Evolutionary conservation across 331 rosid species (phyloP), one percentile per base, ranked within the genome.

Genomic region (Stylosanthes scabra): DNA sequence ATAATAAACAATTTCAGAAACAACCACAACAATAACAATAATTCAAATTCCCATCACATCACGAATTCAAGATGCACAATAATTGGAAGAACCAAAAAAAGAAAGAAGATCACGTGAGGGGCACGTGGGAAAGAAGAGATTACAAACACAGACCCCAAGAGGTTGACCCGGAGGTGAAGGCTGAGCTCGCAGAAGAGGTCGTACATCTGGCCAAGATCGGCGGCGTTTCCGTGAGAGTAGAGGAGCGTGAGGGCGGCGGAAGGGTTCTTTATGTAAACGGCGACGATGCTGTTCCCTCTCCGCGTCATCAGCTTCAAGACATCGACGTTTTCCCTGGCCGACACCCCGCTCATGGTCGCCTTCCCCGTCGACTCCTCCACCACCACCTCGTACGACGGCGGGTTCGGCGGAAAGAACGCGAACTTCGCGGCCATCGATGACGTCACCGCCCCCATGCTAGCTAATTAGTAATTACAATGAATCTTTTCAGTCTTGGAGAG

Each of bases 191-290:
- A 70, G 78, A 94, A 91, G 76, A 89, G 82, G 72, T 88, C 97
- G 86, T 88, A 91, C 97, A 94, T 94, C 93, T 89, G 99, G 63
- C 97, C 97, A 80, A 94, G 89, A 94, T 91, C 96, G 76, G 99
- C 93, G 1, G 99, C 99, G 76, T 91, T 94, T 0, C 99, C 99
- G 62, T 94, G 99, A 1, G 99, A 94, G 70, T 89, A 89, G 0
- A 94, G 87, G 51, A 94, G 39, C 1, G 99, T 94, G 8, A 89
- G 70, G 49, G 91, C 77, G 20, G 99, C 97, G 29, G 85, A 82
- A 13, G 88, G 86, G 68, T 94, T 86, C 74, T 56, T 81, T 3
- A 94, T 66, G 75, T 89, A 90, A 27, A 88, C 59, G 6, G 97
- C 97, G 12, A 87, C 92, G 64, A 94, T 78, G 66, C 68, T 87